Percentiles rank a stretch among this genome's conserved stretches.
phyloP scores from a whole-genome alignment of 164 flowering plant species.

The Euptelea pleiosperma region DNA sequence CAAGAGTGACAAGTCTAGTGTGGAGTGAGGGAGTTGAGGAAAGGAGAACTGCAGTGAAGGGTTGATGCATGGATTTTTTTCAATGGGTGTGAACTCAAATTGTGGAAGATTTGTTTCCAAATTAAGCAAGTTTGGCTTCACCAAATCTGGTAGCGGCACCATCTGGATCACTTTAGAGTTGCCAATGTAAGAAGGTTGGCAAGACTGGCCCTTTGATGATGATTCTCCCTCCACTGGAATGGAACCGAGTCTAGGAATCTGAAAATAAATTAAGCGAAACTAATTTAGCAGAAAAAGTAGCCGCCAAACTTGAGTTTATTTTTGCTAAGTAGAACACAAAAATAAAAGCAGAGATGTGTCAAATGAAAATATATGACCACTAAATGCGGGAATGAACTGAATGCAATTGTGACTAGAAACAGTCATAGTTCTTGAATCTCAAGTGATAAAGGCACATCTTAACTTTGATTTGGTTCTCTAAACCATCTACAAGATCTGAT shows the following conservation, averaged over 20 bases:
- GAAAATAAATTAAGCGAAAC: neutral
- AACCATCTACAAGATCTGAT: no score
- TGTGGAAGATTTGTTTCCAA: conserved; percentile 21
- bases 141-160: conserved; percentile 40
- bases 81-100: conserved; percentile 12
- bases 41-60: conserved; percentile 15
- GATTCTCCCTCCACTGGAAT: conserved; percentile 33
- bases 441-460: no score
- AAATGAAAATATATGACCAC: no score
- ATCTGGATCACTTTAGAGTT: conserved; percentile 29
- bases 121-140: conserved; percentile 21
- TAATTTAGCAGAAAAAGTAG: neutral
- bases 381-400: no score
- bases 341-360: neutral
- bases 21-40: conserved; percentile 25
- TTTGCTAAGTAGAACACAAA: neutral
- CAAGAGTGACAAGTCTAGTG: conserved; percentile 27
- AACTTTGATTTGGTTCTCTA: no score
- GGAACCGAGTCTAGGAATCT: conserved; percentile 40
- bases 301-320: no score
- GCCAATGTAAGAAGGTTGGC: conserved; percentile 26
- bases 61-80: conserved; percentile 16
- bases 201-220: conserved; percentile 20
- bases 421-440: no score
- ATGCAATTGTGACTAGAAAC: no score